phyloP scores from a whole-genome alignment of 768 basidiomycete genomes.

The Boletus rex-veris region DNA sequence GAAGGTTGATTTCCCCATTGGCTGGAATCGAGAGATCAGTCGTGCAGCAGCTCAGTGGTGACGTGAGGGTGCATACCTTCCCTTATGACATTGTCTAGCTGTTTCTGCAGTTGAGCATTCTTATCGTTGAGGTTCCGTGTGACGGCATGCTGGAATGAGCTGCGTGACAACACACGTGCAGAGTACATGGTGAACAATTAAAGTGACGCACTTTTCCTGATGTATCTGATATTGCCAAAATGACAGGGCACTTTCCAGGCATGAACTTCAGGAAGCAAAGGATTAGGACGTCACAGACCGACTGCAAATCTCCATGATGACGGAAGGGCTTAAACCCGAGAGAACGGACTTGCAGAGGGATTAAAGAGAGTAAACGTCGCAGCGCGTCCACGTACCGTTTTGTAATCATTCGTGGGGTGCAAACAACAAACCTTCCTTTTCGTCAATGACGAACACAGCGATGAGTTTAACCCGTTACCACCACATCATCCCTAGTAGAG shows the following conservation, averaged over 20 bases:
- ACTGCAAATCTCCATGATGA: conserved; percentile 77
- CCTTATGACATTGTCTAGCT: conserved; percentile 78
- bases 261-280: conserved; percentile 3
- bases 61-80: conserved; percentile 52
- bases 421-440: conserved; percentile 66
- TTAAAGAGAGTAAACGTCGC: conserved; percentile 2
- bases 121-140: conserved; percentile 79
- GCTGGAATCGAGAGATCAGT: conserved; percentile 39
- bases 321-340: conserved; percentile 72
- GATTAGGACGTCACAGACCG: conserved; percentile 42
- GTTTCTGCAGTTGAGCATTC: conserved; percentile 78
- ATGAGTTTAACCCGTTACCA: conserved; percentile 37
- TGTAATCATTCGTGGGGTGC: conserved; percentile 87
- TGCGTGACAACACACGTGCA: conserved; percentile 6
- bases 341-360: conserved; percentile 63
- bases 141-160: conserved; percentile 79
- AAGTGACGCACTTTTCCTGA: conserved; percentile 64
- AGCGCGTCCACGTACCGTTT: conserved; percentile 60
- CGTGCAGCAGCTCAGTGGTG: neutral
- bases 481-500: conserved; percentile 48
- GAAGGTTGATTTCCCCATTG: conserved; percentile 68
- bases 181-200: neutral
- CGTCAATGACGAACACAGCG: conserved; percentile 1
- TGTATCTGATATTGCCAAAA: conserved; percentile 92
- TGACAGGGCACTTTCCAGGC: conserved; percentile 59